Percentiles rank a stretch among this genome's conserved stretches.
phyloP scores from a whole-genome alignment of 2,329 filamentous ascomycete species.

The Colletotrichum chrysophilum region DNA sequence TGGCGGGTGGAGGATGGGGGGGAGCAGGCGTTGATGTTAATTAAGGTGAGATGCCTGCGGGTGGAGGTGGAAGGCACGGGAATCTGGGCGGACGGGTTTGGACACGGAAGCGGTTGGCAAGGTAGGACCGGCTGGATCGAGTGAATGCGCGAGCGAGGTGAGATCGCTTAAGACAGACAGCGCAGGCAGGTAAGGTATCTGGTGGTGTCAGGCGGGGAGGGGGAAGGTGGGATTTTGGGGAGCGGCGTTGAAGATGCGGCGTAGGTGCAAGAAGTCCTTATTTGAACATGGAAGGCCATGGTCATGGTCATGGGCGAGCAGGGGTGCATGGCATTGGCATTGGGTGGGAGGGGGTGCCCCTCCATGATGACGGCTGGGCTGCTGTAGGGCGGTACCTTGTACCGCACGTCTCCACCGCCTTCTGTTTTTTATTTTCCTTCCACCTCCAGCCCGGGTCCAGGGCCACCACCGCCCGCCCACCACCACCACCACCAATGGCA shows the following conservation, averaged over 20 bases:
- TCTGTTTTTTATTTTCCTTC: not conserved
- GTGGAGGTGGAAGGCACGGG: not conserved
- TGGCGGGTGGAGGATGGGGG: not conserved
- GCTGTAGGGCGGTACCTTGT: slow-evolving; percentile 5
- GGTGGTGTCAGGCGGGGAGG: slow-evolving; percentile 10
- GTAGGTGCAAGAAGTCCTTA: slow-evolving; percentile 13
- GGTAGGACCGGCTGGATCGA: not conserved
- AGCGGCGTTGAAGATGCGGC: slow-evolving; percentile 22
- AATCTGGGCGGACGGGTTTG: not conserved
- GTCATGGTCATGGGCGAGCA: not conserved
- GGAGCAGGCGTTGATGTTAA: not conserved
- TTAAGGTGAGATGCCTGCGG: not conserved
- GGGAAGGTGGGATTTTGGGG: slow-evolving; percentile 6
- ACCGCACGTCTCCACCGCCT: not conserved
- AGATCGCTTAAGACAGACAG: not conserved
- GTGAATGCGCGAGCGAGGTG: not conserved
- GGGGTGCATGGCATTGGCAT: not conserved
- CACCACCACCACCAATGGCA: not conserved
- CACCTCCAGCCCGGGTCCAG: not conserved
- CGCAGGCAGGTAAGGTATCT: not conserved
- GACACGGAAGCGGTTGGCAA: not conserved
- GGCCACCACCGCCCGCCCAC: not conserved
- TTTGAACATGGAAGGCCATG: slow-evolving; percentile 18
- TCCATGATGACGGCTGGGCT: slow-evolving; percentile 18
- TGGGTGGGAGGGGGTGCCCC: not conserved